Base-by-base conservation (phyloP, 2,329 filamentous ascomycete genomes). In the Rhexocercosporidium sp. region DNA sequence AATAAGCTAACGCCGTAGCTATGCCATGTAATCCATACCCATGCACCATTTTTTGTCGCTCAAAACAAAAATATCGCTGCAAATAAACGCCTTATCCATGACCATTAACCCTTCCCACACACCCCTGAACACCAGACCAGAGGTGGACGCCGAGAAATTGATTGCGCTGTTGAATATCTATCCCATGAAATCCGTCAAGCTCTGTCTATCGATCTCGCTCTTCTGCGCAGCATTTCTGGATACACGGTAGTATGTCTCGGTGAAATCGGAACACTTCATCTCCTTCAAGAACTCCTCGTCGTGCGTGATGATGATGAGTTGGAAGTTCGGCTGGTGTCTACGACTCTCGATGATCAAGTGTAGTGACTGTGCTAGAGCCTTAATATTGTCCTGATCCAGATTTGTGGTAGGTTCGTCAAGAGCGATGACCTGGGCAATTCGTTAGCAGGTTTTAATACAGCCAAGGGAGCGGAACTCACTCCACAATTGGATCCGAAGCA, bases 331-430 rank as follows among this genome's bases (percentile, higher is more conserved):
- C 84, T 99, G 96, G 69, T 90, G 88, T 78, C 92, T 88, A 8
- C 96, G 89, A 18, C 90, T 82, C 74, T 91, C 86, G 81, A 99
- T 98, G 76, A 99, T 97, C 75, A 90, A 87, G 75, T 96, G 91
- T 74, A 99, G 81, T 56, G 92, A 93, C 78, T 91, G 86, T 9
- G 96, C 96, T 51, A 99, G 85, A 68, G 92, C 92, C 70, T 91
- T 90, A 79, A 98, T 98, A 79, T 99, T 99, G 82, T 97, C 94
- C 69, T 89, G 87, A 78, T 99, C 96, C 51, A 99, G 88, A 76
- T 99, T 99, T 1, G 96, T 99, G 0, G 96, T 99, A 7, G 96
- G 96, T 80, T 99, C 96, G 80, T 99, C 96, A 16, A 99, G 90
- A 41, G 96, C 95, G 76, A 99, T 97, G 65, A 99, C 86, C 79